Percentiles rank a stretch among this genome's conserved stretches.
Evolutionary conservation across 306 rosid genomes (phyloP).

Genomic region (Quercus glauca): DNA sequence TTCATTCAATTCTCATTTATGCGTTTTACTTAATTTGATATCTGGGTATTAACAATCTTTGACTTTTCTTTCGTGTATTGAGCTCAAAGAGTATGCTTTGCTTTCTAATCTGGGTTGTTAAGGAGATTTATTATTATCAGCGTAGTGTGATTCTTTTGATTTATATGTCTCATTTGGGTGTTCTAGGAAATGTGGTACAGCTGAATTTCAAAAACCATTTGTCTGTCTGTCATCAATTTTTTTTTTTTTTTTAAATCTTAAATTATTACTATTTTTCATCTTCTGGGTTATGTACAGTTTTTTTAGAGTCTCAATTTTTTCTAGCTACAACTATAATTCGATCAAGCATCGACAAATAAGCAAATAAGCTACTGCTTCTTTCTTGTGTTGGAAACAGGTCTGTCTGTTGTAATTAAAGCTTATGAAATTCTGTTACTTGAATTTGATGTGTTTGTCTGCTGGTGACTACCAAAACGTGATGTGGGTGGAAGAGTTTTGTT

Average conservation of each 20-base stretch:
- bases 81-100: not conserved
- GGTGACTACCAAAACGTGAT: no score
- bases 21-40: not conserved
- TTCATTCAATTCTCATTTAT: not conserved
- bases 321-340: no score
- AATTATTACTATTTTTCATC: not conserved
- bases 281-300: no score
- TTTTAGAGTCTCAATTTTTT: no score
- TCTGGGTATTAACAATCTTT: no score
- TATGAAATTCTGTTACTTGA: no score
- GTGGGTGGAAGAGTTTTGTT: no score
- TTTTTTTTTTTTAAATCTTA: not conserved
- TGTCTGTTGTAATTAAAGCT: no score
- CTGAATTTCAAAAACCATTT: not conserved
- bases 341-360: no score
- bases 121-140: not conserved
- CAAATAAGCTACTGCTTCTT: no score
- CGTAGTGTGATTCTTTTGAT: not conserved
- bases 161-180: not conserved
- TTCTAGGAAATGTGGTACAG: not conserved
- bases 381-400: no score
- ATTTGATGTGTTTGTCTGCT: no score
- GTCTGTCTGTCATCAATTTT: not conserved
- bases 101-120: conserved; percentile 2
- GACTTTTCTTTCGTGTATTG: not conserved